Percentiles rank a stretch among this genome's conserved stretches.
Conservation (phyloP, 2,329 filamentous ascomycete species). For the Lasiodiplodia citricola region DNA sequence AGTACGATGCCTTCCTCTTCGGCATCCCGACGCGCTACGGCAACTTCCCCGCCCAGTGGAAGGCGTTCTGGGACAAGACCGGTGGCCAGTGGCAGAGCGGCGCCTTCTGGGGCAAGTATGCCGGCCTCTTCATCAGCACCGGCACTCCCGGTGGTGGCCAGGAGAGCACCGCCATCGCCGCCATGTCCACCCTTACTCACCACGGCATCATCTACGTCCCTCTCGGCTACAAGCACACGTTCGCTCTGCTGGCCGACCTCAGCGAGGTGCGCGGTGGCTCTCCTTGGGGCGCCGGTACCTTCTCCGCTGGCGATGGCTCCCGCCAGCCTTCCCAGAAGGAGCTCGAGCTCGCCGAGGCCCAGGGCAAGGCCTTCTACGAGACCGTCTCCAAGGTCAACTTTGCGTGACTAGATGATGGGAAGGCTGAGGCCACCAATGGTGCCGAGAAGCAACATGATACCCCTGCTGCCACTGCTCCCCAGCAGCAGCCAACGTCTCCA, state of each 20-base stretch:
- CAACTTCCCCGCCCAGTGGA: slow-evolving; percentile 97
- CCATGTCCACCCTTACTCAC: slow-evolving; percentile 86
- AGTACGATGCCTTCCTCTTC: slow-evolving; percentile 88
- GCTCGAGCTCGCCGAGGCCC: slow-evolving; percentile 76
- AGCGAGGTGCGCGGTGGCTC: slow-evolving; percentile 82
- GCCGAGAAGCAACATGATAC: slow-evolving; percentile 35
- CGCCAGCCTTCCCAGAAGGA: slow-evolving; percentile 79
- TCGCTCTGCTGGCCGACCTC: slow-evolving; percentile 72
- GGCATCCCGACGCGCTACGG: slow-evolving; percentile 96
- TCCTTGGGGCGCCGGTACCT: slow-evolving; percentile 94
- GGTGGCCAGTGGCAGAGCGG: slow-evolving; percentile 83
- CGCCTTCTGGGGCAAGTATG: slow-evolving; percentile 84
- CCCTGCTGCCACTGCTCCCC: slow-evolving; percentile 23
- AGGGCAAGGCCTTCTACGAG: slow-evolving; percentile 86
- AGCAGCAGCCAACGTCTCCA: slow-evolving; percentile 33
- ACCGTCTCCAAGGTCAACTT: slow-evolving; percentile 72
- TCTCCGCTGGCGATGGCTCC: slow-evolving; percentile 77
- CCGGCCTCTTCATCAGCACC: slow-evolving; percentile 90
- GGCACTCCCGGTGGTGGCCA: slow-evolving; percentile 86
- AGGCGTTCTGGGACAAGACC: slow-evolving; percentile 88
- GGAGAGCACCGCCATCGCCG: slow-evolving; percentile 80
- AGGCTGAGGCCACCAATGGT: slow-evolving; percentile 32
- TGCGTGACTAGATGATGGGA: slow-evolving; percentile 75
- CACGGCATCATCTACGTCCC: slow-evolving; percentile 98
- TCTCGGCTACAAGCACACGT: slow-evolving; percentile 85